Conservation (phyloP, 805 yeast genomes). For the Cyberlindnera maritima region DNA sequence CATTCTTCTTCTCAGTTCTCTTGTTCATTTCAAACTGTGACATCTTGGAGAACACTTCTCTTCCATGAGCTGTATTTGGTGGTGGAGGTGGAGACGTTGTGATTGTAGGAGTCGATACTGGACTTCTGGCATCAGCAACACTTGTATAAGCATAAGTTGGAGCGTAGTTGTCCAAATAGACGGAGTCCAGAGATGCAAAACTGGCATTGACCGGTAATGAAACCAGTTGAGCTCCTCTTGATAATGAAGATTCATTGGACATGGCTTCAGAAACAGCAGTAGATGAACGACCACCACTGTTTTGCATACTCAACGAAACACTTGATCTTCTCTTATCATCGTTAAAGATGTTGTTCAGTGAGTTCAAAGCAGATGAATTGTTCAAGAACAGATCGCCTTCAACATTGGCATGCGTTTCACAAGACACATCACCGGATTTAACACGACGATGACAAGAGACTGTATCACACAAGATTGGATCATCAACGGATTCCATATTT, state of each 20-base stretch:
- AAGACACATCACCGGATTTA: conserved; percentile 23
- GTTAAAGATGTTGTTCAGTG: conserved; percentile 27
- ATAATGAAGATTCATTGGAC: conserved; percentile 33
- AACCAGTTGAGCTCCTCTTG: conserved; percentile 51
- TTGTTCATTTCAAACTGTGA: conserved; percentile 20
- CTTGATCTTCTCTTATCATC: conserved; percentile 24
- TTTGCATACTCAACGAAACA: conserved; percentile 6
- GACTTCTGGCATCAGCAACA: conserved; percentile 19
- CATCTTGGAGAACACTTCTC: conserved; percentile 17
- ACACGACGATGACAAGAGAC: conserved; percentile 19
- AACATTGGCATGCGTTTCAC: conserved; percentile 26
- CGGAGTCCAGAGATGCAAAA: conserved; percentile 74
- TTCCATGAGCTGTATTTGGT: neutral
- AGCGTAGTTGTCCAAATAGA: conserved; percentile 53
- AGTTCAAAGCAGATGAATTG: conserved; percentile 24
- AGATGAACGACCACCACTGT: conserved; percentile 1
- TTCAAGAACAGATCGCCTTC: conserved; percentile 32
- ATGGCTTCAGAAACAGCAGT: conserved; percentile 2
- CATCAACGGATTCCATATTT: neutral
- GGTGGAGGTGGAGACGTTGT: neutral
- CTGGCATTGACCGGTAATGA: conserved; percentile 69
- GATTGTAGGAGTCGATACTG: neutral
- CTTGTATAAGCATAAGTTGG: conserved; percentile 18
- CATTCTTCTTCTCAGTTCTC: conserved; percentile 9
- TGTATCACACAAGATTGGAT: too few species aligned